phyloP scores from a whole-genome alignment of 2,329 filamentous ascomycete genomes.

The Emergomyces orientalis region DNA sequence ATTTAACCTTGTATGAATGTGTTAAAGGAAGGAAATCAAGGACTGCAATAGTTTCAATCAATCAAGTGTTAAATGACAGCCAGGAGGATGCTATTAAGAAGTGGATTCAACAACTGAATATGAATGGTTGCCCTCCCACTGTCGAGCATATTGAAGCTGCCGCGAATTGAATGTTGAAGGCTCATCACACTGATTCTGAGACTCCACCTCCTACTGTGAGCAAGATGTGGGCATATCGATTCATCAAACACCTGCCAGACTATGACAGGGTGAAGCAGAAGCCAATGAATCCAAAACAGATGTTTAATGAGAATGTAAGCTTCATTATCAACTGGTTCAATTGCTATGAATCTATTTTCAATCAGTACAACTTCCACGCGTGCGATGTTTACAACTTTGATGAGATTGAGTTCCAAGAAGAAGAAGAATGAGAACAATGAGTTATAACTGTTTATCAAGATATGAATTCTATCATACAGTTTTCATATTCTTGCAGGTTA shows the following conservation, averaged over 20 bases:
- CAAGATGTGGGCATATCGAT: not conserved
- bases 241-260: not conserved
- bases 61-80: not conserved
- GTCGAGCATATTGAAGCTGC: no score
- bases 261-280: not conserved
- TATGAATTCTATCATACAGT: no score
- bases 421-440: no score
- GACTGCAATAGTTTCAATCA: not conserved
- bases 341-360: no score
- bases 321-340: no score
- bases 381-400: not conserved
- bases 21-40: not conserved
- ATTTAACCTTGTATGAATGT: not conserved
- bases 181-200: not conserved
- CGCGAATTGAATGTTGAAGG: not conserved
- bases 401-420: not conserved
- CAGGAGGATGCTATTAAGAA: not conserved
- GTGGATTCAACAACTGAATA: not conserved
- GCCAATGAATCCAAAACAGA: no score
- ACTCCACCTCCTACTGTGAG: not conserved
- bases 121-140: not conserved
- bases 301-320: no score
- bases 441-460: no score
- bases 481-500: no score
- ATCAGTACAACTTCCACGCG: not conserved